Percentiles rank a stretch among this genome's conserved stretches.
Conservation (phyloP, 75 land plant species). For the Ceratopteris richardii region DNA sequence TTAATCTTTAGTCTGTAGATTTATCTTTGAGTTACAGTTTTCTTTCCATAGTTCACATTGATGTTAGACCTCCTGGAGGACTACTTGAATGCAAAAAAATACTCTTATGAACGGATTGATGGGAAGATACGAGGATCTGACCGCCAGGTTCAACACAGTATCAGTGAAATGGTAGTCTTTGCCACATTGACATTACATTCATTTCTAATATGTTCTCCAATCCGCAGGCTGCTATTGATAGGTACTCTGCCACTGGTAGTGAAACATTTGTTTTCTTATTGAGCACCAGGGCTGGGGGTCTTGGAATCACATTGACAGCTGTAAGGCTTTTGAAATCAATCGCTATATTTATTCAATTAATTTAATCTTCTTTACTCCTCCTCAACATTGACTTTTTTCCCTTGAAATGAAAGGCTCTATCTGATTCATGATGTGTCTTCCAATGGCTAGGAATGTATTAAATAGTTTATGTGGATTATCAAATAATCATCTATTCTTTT, state of each 20-base stretch:
- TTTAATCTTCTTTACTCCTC: too few relatives aligned
- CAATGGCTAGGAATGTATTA: too few relatives aligned
- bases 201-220: background rate
- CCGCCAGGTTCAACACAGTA: constrained; percentile 17
- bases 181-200: background rate
- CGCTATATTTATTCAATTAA: too few relatives aligned
- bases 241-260: constrained; percentile 19
- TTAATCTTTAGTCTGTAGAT: background rate
- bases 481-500: too few relatives aligned
- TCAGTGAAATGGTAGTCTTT: background rate
- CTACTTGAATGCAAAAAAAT: constrained; percentile 13
- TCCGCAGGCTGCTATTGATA: constrained; percentile 21
- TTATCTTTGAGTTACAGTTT: constrained; percentile 3
- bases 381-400: too few relatives aligned
- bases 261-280: constrained; percentile 23
- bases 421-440: too few relatives aligned
- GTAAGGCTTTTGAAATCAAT: constrained; percentile 6
- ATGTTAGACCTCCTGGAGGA: constrained; percentile 33
- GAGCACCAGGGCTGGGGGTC: constrained; percentile 28
- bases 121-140: constrained; percentile 33
- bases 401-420: too few relatives aligned
- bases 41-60: constrained; percentile 16
- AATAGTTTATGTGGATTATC: too few relatives aligned
- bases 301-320: constrained; percentile 33
- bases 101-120: constrained; percentile 28